phyloP scores from a whole-genome alignment of 257 asterid species.

The Fraxinus cuspidata region DNA sequence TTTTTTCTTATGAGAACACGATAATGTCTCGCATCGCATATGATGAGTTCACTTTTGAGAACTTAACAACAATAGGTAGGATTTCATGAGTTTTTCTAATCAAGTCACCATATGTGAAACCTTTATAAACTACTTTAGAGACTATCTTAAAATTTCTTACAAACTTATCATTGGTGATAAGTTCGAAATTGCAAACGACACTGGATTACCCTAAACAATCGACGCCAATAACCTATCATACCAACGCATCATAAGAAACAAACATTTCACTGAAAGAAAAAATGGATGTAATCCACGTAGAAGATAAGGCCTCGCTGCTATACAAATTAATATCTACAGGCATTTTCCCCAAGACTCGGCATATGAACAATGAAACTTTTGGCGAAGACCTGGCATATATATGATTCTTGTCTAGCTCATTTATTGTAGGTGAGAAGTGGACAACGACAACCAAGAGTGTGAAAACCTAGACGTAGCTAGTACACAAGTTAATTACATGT shows the following conservation, averaged over 20 bases:
- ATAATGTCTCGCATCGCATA: too few relatives aligned
- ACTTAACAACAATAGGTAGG: too few relatives aligned
- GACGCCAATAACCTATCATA: not conserved
- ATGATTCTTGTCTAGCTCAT: not conserved
- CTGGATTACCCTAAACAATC: not conserved
- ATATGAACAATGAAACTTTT: not conserved
- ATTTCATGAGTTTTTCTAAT: too few relatives aligned
- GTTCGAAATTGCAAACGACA: not conserved
- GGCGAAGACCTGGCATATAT: not conserved
- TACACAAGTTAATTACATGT: slow-evolving; percentile 25
- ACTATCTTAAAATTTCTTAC: too few relatives aligned
- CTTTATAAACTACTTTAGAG: too few relatives aligned
- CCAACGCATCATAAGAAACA: not conserved
- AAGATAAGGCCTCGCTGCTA: not conserved
- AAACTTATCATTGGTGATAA: too few relatives aligned
- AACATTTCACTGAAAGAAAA: not conserved
- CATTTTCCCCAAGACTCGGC: not conserved
- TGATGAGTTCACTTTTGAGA: too few relatives aligned
- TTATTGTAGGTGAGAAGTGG: not conserved
- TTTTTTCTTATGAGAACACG: too few relatives aligned
- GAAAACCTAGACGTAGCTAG: not conserved
- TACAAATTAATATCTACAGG: not conserved
- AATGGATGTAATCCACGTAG: not conserved
- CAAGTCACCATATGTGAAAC: too few relatives aligned
- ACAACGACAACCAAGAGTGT: not conserved